These are phyloP conservation scores for Leishmania arabica DNA, from an alignment of 208 protist genomes.

Conservation along the genomic window DNA sequence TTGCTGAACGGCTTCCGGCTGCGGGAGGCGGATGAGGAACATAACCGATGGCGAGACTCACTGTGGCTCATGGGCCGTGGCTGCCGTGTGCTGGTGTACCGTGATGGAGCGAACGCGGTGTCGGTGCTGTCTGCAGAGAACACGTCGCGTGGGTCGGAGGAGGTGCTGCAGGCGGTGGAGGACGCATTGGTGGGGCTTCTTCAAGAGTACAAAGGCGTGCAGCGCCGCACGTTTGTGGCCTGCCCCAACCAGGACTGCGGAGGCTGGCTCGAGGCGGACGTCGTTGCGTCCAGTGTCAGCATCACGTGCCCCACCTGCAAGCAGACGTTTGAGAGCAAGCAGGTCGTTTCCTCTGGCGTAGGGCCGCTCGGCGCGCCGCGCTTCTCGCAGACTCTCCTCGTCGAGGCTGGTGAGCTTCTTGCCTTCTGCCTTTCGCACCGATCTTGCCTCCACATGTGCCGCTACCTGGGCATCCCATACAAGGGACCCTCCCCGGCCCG, in stretches of 20 bases:
- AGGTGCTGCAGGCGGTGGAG: constrained; percentile 67
- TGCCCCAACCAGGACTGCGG: constrained; percentile 71
- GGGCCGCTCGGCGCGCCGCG: constrained; percentile 27
- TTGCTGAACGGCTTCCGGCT: constrained; percentile 66
- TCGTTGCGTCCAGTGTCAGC: constrained; percentile 41
- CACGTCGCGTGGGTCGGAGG: constrained; percentile 45
- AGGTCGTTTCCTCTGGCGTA: constrained; percentile 43
- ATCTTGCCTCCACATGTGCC: constrained; percentile 57
- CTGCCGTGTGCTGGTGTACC: constrained; percentile 79
- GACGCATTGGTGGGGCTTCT: constrained; percentile 53
- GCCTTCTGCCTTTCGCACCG: constrained; percentile 53
- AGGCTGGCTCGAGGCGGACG: constrained; percentile 62
- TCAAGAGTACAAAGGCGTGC: constrained; percentile 72
- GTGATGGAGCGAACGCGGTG: constrained; percentile 59
- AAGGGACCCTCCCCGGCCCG: constrained; percentile 24
- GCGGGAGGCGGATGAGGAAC: constrained; percentile 77
- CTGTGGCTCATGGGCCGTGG: constrained; percentile 74
- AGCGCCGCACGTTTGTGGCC: constrained; percentile 50
- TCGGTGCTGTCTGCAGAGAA: constrained; percentile 68
- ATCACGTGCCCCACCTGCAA: constrained; percentile 64
- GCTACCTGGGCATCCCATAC: constrained; percentile 70
- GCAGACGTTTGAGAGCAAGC: constrained; percentile 48
- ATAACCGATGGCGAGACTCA: constrained; percentile 85
- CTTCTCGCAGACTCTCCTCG: constrained; percentile 53
- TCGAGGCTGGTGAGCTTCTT: constrained; percentile 63